These are phyloP conservation scores for Scedosporium apiospermum DNA, from an alignment of 2,329 filamentous ascomycete genomes.

Conservation along the genomic window DNA sequence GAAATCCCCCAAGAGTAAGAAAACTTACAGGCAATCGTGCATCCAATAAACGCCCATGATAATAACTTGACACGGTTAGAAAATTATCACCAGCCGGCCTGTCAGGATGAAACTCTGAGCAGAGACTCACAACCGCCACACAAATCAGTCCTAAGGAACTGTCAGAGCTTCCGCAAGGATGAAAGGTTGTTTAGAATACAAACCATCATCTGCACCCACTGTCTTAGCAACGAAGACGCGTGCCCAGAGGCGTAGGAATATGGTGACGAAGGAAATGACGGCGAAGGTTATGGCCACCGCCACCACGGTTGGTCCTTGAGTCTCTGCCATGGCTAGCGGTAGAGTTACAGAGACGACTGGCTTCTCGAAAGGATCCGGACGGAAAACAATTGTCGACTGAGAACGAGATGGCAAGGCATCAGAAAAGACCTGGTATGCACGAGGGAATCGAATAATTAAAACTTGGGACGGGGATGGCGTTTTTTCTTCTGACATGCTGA, in stretches of 20 bases:
- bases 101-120: not conserved
- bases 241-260: conserved; percentile 27
- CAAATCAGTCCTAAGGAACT: conserved; percentile 9
- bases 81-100: not conserved
- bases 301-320: conserved; percentile 22
- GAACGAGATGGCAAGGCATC: not conserved
- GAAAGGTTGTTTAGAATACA: not conserved
- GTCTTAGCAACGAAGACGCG: conserved; percentile 23
- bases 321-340: conserved; percentile 19
- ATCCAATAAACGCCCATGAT: conserved; percentile 21
- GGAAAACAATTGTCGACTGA: not conserved
- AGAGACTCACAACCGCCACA: conserved; percentile 9
- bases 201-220: conserved; percentile 21
- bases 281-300: conserved; percentile 26
- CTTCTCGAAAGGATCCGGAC: not conserved
- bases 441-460: not conserved
- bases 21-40: conserved; percentile 19
- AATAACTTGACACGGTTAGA: conserved; percentile 18
- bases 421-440: not conserved
- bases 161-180: not conserved
- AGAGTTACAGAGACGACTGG: conserved; percentile 12
- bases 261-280: conserved; percentile 24
- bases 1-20: not conserved
- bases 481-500: no score
- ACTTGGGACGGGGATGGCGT: not conserved